Evolutionary conservation across 768 basidiomycete species (phyloP).

Genomic region (Scleroderma bovista): DNA sequence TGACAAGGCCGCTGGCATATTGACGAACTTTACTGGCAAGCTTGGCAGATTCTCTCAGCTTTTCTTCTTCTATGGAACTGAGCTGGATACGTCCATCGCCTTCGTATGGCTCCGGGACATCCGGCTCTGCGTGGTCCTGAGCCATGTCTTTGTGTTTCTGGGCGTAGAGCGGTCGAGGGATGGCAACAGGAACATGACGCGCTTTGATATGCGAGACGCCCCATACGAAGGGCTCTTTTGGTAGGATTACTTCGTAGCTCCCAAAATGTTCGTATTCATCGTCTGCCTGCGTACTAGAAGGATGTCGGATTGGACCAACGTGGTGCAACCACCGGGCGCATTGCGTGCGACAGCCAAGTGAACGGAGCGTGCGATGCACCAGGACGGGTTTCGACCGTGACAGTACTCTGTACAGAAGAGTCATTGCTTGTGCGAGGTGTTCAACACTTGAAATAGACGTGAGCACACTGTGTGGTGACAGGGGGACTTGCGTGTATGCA

Average conservation of each 20-base stretch:
- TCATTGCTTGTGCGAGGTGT: too few relatives aligned
- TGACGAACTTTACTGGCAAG: slow-evolving; percentile 55
- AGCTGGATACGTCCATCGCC: slow-evolving; percentile 40
- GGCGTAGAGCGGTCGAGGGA: slow-evolving; percentile 51
- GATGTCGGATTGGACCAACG: too few relatives aligned
- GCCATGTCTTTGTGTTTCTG: slow-evolving; percentile 2
- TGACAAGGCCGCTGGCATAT: slow-evolving; percentile 48
- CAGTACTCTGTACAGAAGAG: too few relatives aligned
- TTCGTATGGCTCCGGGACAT: slow-evolving; percentile 5
- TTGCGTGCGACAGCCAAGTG: too few relatives aligned
- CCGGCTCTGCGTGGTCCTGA: background rate
- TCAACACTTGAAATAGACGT: too few relatives aligned
- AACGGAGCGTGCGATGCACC: too few relatives aligned
- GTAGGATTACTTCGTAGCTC: slow-evolving; percentile 56
- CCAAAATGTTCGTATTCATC: slow-evolving; percentile 36
- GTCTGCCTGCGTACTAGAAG: too few relatives aligned
- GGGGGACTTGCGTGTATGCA: too few relatives aligned
- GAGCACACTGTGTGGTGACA: too few relatives aligned
- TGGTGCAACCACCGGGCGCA: too few relatives aligned
- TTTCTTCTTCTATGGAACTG: slow-evolving; percentile 47
- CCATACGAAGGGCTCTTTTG: slow-evolving; percentile 57
- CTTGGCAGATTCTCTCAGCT: slow-evolving; percentile 46
- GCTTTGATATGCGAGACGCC: slow-evolving; percentile 58
- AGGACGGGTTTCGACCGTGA: too few relatives aligned
- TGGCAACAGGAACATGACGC: slow-evolving; percentile 51